Conservation (phyloP, 306 rosid species). For the Delonix regia region DNA sequence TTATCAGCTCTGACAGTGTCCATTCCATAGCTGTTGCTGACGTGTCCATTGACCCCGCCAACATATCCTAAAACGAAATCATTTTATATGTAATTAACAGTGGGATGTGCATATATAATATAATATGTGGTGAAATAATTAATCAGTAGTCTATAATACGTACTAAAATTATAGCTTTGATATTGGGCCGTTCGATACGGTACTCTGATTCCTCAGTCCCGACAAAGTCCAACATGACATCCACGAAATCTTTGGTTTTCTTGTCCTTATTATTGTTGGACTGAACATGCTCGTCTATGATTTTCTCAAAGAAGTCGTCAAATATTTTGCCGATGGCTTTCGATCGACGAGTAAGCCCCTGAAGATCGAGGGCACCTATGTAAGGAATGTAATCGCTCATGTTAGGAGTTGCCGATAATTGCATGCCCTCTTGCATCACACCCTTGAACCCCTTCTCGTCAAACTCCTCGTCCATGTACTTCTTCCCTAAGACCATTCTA, state of each 20-base stretch:
- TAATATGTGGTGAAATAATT: too few species aligned
- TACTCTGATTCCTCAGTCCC: slow-evolving; percentile 57
- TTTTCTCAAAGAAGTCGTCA: slow-evolving; percentile 61
- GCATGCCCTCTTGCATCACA: slow-evolving; percentile 50
- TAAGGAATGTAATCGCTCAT: slow-evolving; percentile 62
- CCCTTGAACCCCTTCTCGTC: slow-evolving; percentile 59
- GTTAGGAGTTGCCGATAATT: slow-evolving; percentile 43
- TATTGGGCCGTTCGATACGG: slow-evolving; percentile 49
- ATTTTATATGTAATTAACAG: background rate
- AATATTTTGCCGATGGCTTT: slow-evolving; percentile 50
- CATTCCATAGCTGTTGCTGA: slow-evolving; percentile 60
- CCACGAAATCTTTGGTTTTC: slow-evolving; percentile 62
- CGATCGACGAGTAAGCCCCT: slow-evolving; percentile 55
- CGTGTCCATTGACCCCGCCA: slow-evolving; percentile 56
- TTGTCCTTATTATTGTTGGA: slow-evolving; percentile 28
- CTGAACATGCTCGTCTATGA: slow-evolving; percentile 62
- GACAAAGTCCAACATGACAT: slow-evolving; percentile 60
- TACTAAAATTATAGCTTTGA: slow-evolving; percentile 74
- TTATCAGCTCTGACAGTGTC: slow-evolving; percentile 57
- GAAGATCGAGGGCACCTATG: slow-evolving; percentile 59
- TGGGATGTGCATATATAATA: too few species aligned
- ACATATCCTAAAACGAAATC: slow-evolving; percentile 53
- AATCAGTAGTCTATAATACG: too few species aligned
- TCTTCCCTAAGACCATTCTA: slow-evolving; percentile 63
- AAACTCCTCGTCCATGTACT: slow-evolving; percentile 53